Percentiles rank a stretch among this genome's conserved stretches.
These are phyloP conservation scores for Notholithocarpus densiflorus DNA, from an alignment of 306 rosid species.

Conservation along the genomic window DNA sequence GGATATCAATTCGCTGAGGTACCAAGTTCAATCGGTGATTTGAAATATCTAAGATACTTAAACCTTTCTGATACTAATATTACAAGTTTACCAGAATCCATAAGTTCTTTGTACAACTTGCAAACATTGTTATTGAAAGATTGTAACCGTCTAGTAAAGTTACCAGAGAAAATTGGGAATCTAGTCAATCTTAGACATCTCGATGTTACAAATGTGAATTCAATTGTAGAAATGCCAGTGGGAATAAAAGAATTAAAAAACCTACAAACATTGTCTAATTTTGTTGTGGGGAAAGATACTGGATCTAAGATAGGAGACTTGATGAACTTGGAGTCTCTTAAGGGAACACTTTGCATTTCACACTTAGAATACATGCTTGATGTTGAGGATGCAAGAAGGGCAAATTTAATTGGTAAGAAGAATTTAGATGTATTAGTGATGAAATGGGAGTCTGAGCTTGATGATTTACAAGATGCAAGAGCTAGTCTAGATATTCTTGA, in stretches of 20 bases:
- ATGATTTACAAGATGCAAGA: no score
- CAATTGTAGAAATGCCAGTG: no score
- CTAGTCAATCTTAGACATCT: no score
- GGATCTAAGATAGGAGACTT: not conserved
- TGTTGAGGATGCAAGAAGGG: not conserved
- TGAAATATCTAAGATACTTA: not conserved
- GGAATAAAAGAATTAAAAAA: not conserved
- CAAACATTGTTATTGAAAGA: not conserved
- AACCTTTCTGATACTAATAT: rapidly evolving
- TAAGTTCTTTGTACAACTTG: not conserved
- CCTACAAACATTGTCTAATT: no score
- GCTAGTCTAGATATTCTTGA: not conserved
- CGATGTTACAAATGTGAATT: no score
- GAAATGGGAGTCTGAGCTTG: not conserved
- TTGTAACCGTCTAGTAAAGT: rapidly evolving
- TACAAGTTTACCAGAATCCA: not conserved
- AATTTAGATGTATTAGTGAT: not conserved
- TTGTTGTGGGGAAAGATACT: no score
- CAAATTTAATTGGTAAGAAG: not conserved
- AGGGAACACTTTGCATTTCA: not conserved
- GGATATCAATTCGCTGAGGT: not conserved
- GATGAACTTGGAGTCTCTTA: not conserved
- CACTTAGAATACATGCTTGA: not conserved
- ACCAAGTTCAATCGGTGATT: not conserved
- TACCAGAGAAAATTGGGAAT: not conserved